Evolutionary conservation across 495 filamentous ascomycete genomes (phyloP), one percentile per base, ranked within the genome.

Genomic region (Talaromyces liani): DNA sequence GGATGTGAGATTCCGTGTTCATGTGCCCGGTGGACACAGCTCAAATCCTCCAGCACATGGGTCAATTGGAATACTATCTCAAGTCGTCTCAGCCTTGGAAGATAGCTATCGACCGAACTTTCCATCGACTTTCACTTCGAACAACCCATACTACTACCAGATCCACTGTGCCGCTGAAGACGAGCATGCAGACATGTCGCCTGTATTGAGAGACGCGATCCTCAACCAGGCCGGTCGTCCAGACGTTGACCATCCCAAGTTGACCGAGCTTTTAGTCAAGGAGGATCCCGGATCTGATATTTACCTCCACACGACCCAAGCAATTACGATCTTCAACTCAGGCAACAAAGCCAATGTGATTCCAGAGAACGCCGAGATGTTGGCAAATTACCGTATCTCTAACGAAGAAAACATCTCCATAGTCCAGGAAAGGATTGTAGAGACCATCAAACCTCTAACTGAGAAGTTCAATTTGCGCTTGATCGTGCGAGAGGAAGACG

Each of bases 281-380:
- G 34, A 36, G n/a, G 18, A 59, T 24, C 18, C 34, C 4, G 34
- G 29, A 65, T 61, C 60, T 65, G 63, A 47, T 56, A 61, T 65
- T 9, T 63, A 33, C 24, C 63, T 69, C 22, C 33, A 63, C 12
- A 69, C 65, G 20, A 67, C 45, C 20, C 72, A 77, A 58, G 74
- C 78, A 6, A 71, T 77, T 1, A 76, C 85, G 69, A 71, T 85
- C 14, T 83, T 88, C 61, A 67, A 73, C 7, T 84, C 84, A 10
- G 84, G 84, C 14, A 75, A 83, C 60, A 88, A 87, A 68, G 73
- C 75, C 65, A 88, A 87, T 64, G 84, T 84, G 7, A 78, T 87
- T 2, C 85, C 85, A 0, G 84, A 88, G 67, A 77, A 80, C 10
- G 80, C 77, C 0, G 71, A 67, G 1, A 76, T 76, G 0, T 73